Evolutionary conservation across 2,329 filamentous ascomycete species (phyloP), one percentile per base, ranked within the genome.

Genomic region (Chlorencoelia australis): DNA sequence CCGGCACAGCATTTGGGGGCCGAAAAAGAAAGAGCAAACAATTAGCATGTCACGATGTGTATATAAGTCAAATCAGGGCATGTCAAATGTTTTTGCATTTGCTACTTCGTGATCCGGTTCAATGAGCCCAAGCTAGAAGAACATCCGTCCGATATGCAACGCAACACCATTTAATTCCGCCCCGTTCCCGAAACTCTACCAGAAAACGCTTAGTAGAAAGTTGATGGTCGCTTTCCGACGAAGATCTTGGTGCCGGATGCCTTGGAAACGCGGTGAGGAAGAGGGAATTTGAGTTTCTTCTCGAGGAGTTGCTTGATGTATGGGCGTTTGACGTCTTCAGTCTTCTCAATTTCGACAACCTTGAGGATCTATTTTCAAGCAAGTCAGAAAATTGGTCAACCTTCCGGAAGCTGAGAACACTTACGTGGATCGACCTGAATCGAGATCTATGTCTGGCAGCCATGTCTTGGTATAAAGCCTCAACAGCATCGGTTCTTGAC

Each of bases 391-490:
- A 5, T n/a, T 9, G 8, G 21, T 14, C 33, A 24, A 35, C 11
- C 19, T 33, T 10, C 8, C 8, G 6, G 11, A 19, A 16, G 6
- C 6, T 11, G 8, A 27, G 40, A 28, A 15, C 51, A 75, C 88
- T 52, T 87, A 95, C 89, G 79, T 95, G 88, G 66, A 98, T 91
- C 57, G 85, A 93, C 71, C 91, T 80, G 78, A 98, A 98, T 61
- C 91, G 85, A 62, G 91, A 82, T 65, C 85, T 87, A 80, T 98
- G 91, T 67, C 91, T 86, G 67, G 93, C 89, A 57, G 91, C 87
- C 91, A 98, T 96, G 75, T 98, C 91, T 71, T 91, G 84, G 82
- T 98, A 98, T 64, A 98, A 79, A 56, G 89, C 71, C 71, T 96
- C 84, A 61, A 96, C 89, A 54, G 91, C 91, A 56, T 91, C 89